Percentiles rank a stretch among this genome's conserved stretches.
These are phyloP conservation scores for Pseudopyrenochaeta lycopersici DNA, from an alignment of 2,329 filamentous ascomycete species.

Conservation along the genomic window DNA sequence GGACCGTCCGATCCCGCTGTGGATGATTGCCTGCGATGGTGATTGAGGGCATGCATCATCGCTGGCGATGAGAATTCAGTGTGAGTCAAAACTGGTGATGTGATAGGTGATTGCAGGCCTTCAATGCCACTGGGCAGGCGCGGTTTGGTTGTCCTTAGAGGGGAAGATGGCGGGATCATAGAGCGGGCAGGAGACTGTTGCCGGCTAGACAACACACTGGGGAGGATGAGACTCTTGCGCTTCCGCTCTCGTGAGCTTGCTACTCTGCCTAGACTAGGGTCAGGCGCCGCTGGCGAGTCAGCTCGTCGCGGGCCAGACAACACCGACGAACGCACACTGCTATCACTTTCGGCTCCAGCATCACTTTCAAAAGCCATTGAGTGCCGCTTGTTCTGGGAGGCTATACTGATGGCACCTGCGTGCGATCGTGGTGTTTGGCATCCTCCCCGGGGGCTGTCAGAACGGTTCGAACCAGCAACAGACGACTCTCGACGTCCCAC, in stretches of 20 bases:
- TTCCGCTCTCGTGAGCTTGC: conserved; percentile 85
- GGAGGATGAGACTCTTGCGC: conserved; percentile 84
- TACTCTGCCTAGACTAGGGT: conserved; percentile 79
- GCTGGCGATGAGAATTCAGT: conserved; percentile 84
- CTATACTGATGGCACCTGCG: conserved; percentile 65
- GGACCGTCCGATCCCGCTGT: conserved; percentile 76
- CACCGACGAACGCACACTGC: conserved; percentile 83
- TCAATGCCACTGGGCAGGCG: conserved; percentile 71
- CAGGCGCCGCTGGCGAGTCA: conserved; percentile 85
- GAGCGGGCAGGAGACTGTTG: conserved; percentile 90
- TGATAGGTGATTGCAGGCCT: conserved; percentile 80
- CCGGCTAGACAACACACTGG: conserved; percentile 79
- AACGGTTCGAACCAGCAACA: conserved; percentile 78
- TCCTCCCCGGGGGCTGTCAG: conserved; percentile 89
- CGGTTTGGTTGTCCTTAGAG: conserved; percentile 87
- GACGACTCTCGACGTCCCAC: conserved; percentile 65
- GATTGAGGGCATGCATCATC: conserved; percentile 64
- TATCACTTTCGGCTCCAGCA: conserved; percentile 83
- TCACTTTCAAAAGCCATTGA: conserved; percentile 87
- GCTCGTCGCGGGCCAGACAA: conserved; percentile 76
- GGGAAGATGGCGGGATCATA: conserved; percentile 73
- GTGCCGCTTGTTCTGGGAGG: conserved; percentile 73
- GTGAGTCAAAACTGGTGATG: conserved; percentile 84
- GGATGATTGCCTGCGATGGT: conserved; percentile 91
- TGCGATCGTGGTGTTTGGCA: conserved; percentile 85